Base-by-base conservation (phyloP, 2,329 filamentous ascomycete species). In the Arthroderma sp. region DNA sequence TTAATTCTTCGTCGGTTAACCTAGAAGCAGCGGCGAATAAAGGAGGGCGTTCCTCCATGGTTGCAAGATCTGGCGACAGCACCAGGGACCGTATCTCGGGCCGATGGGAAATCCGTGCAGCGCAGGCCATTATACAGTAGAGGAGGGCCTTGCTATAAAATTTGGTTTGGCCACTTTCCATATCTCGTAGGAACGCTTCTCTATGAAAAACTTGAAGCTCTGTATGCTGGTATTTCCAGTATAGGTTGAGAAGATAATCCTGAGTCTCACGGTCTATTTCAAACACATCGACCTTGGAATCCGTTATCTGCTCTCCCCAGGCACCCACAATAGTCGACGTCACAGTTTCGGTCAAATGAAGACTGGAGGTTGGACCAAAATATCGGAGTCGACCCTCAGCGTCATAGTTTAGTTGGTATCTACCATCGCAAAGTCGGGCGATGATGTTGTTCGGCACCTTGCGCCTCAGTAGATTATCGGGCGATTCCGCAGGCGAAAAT, bases 121-220 rank as follows among this genome's bases (percentile, higher is more conserved):
- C 50, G 9, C 48, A 50, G 4, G 50, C 43, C 32, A 51, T 43
- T 7, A 50, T 46, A 36, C 45, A 48, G 34, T 51, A 51, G 15
- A 50, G 36, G 8, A 51, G 38, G n/a, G 48, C 43, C 33, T 50
- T 50, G 33, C 50, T 51, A 36, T 42, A 43, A 38, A 48, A 50
- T 7, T 46, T 43, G 9, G 43, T 44, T 31, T 45, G 29, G 6
- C 45, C 45, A 8, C 30, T 43, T 31, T 32, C 37, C 45, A 47
- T 47, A 42, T 47, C 45, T 9, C 37, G 31, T 4, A 38, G 5
- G 31, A 47, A 47, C 27, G 45, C 42, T 3, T 15, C 42, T 29
- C 41, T 38, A 7, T 44, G 42, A 22, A 47, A 43, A 27, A 47
- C 38, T 36, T 47, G 45, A 11, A 47, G 42, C 33, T 40, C 45